Evolutionary conservation across 129 eudicot genomes (phyloP), one percentile per base, ranked within the genome.

Genomic region (Escallonia herrerae): DNA sequence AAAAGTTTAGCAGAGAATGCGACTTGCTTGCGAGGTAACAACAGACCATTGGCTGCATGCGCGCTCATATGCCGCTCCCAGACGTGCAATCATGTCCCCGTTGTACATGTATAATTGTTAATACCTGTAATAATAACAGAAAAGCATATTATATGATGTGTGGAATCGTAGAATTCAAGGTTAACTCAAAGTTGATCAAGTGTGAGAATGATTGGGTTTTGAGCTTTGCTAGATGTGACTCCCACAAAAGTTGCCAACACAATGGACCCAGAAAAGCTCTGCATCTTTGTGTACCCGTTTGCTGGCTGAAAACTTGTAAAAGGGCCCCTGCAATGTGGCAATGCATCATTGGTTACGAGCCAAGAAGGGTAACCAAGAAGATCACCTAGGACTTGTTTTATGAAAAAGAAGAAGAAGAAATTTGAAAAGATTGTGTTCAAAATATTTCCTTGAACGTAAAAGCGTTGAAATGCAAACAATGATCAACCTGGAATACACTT

Each of bases 201-300:
- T 51, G 40, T 47, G 33, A 63, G 15, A 9, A 63, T 47, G 56
- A 63, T 63, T 63, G 22, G 15, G 68, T 33, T 13, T 15, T 9
- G 68, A 63, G 57, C 48, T 63, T 8, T 48, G 12, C 14, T n/a
- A 63, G 56, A 63, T 63, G 56, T 33, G 67, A 63, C 44, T 63
- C 12, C 1, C 5, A 38, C 1, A 15, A 63, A 63, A 63, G 68
- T 10, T 15, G 56, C 10, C 67, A 63, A 37, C 67, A 46, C 3
- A 33, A 33, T 15, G 56, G 67, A 46, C 67, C 67, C 67, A 33
- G 8, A 37, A 33, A 43, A 11, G 22, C 67, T 62, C 66, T 62
- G 41, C 43, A 41, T 40, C 45, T n/a, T 45, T 22, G 8, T 63
- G 43, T 63, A 1, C 11, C 56, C 56, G 53, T 39, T 37, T 47